Base-by-base conservation (phyloP, 108 stramenopile genomes). In the Chaetoceros muelleri region DNA sequence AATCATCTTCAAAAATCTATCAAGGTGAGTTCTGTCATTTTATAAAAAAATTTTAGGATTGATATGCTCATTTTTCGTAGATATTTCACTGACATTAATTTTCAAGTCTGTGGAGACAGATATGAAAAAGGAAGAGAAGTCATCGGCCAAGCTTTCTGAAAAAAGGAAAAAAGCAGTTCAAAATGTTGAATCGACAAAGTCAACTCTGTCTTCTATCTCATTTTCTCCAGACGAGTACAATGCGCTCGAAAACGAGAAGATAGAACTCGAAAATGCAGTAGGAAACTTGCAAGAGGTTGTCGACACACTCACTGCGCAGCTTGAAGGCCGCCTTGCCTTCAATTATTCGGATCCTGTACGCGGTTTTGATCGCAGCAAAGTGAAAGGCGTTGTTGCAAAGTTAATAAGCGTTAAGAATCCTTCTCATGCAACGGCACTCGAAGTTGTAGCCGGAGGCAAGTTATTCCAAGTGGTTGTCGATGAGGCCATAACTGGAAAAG, bases 401-500 rank as follows among this genome's bases (percentile, higher is more conserved):
- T 81, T 99, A 8, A 64, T 99, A 50, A 52, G 73, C 31, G 89
- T 98, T 0, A 80, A 82, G 52, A 71, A 95, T 22, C 60, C 74
- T 3, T 61, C 67, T 28, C 67, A 90, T 62, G 72, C 95, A 44
- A 94, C 96, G 7, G 96, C 98, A 0, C 66, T 99, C n/a, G 98
- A 99, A 70, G 92, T 96, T 30, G 95, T 87, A 28, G 97, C 95
- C 2, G 97, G 94, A 22, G 93, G 94, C 24, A 88, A 89, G 62
- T 87, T 96, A 5, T 91, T 78, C 52, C 93, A 99, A 73, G 96
- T 99, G 25, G 97, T 99, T 13, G 96, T 98, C 16, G 97, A 99
- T 59, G 94, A 88, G 58, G 95, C 94, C 23, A 76, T 84, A 24
- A 96, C 96, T 8, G 95, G 96, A 46, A 96, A 97, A 66, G 89